Percentiles rank a stretch among this genome's conserved stretches.
Conservation (phyloP, 768 basidiomycete species). For the Amyloporia xantha region DNA sequence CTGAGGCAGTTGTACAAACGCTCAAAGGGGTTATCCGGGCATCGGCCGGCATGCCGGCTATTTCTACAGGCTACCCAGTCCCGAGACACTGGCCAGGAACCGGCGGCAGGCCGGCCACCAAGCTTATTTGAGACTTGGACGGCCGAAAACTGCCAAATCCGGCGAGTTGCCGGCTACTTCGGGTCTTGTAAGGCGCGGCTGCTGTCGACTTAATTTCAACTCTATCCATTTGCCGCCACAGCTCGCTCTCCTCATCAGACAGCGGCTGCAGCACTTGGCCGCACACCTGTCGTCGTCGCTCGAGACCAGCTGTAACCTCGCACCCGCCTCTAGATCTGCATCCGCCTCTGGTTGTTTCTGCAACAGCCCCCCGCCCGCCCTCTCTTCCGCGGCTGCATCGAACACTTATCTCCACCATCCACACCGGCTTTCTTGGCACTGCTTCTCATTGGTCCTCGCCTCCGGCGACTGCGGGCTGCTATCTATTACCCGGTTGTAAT, state of each 20-base stretch:
- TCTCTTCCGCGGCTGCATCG: no score
- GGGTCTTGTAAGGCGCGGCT: not conserved
- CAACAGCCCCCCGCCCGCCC: no score
- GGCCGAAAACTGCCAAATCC: not conserved
- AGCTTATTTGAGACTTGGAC: not conserved
- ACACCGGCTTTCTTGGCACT: not conserved
- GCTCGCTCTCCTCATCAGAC: not conserved
- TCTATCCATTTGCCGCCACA: not conserved
- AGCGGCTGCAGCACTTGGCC: not conserved
- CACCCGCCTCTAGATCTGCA: not conserved
- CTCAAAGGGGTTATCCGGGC: not conserved
- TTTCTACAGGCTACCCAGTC: not conserved
- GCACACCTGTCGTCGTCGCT: not conserved
- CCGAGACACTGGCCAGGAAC: not conserved
- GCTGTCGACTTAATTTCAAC: not conserved
- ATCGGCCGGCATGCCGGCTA: not conserved
- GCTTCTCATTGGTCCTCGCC: not conserved
- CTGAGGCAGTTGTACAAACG: not conserved
- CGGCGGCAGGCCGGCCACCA: not conserved
- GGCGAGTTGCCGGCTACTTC: slow-evolving; percentile 2
- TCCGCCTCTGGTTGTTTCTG: no score
- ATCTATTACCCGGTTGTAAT: not conserved
- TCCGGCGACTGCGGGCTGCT: not conserved
- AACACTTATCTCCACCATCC: not conserved
- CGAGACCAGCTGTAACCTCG: not conserved